Conservation (phyloP, 169 alveolate genomes). For the Plasmodium falciparum region DNA sequence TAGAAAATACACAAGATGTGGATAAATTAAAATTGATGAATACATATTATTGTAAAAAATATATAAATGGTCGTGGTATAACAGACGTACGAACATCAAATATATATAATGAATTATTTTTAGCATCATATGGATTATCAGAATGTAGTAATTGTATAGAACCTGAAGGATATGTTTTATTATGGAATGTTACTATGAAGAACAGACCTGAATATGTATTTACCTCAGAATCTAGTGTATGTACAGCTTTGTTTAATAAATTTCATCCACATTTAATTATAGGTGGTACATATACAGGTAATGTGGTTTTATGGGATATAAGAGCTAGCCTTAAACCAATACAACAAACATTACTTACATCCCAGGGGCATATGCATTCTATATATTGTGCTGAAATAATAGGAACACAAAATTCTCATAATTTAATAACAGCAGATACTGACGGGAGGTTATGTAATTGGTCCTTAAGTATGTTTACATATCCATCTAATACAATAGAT, state of each 20-base stretch:
- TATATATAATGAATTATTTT: conserved; percentile 81
- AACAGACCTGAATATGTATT: conserved; percentile 91
- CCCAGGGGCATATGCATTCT: conserved; percentile 90
- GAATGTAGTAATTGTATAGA: conserved; percentile 83
- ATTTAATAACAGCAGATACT: conserved; percentile 89
- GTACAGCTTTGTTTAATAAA: conserved; percentile 90
- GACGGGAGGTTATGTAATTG: conserved; percentile 94
- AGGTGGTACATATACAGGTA: conserved; percentile 94
- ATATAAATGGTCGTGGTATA: conserved; percentile 74
- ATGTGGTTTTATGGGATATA: conserved; percentile 92
- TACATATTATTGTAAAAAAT: conserved; percentile 60
- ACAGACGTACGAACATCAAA: conserved; percentile 77
- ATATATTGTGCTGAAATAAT: conserved; percentile 90
- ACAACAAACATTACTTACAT: conserved; percentile 87
- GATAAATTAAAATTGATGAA: conserved; percentile 63
- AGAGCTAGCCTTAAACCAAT: conserved; percentile 92
- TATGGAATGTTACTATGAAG: conserved; percentile 82
- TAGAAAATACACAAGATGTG: conserved; percentile 8
- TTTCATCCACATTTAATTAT: conserved; percentile 90
- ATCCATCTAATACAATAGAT: conserved; percentile 88
- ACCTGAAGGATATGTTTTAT: conserved; percentile 90
- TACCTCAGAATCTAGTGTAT: conserved; percentile 90
- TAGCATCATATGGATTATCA: conserved; percentile 88
- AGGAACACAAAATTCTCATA: conserved; percentile 93
- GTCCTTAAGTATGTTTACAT: conserved; percentile 89